These are phyloP conservation scores for Pseudogymnoascus sp. DNA, from an alignment of 2,329 filamentous ascomycete genomes.

Conservation along the genomic window DNA sequence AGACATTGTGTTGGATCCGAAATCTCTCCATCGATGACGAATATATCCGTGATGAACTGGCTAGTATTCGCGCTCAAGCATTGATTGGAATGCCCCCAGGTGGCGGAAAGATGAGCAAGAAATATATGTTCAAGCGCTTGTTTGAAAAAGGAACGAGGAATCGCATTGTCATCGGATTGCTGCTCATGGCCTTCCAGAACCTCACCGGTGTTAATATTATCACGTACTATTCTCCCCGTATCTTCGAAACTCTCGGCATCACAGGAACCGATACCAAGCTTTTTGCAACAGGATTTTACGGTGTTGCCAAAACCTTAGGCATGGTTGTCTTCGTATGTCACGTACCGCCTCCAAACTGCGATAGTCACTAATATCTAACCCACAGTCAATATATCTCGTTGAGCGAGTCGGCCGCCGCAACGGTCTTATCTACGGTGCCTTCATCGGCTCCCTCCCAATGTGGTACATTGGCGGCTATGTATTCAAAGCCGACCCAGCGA, in stretches of 20 bases:
- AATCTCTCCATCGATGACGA: constrained; percentile 36
- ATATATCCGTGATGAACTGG: constrained; percentile 43
- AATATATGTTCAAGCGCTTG: constrained; percentile 15
- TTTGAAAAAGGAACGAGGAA: constrained; percentile 61
- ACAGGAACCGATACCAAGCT: constrained; percentile 19
- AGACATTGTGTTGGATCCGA: constrained; percentile 38
- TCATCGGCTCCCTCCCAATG: constrained; percentile 36
- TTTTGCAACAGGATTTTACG: constrained; percentile 14
- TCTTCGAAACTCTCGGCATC: constrained; percentile 25
- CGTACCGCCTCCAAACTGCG: constrained; percentile 19
- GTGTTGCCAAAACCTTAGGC: constrained; percentile 28
- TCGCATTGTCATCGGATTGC: constrained; percentile 48
- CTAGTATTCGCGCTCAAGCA: constrained; percentile 39
- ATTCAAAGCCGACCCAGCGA: constrained; percentile 30
- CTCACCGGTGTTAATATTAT: constrained; percentile 28
- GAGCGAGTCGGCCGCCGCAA: constrained; percentile 35
- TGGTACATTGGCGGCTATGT: constrained; percentile 38
- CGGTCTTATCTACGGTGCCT: constrained; percentile 35
- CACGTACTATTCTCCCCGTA: constrained; percentile 28
- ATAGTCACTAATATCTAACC: background rate
- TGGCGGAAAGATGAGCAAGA: constrained; percentile 5
- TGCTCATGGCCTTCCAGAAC: constrained; percentile 28
- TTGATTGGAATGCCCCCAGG: constrained; percentile 38
- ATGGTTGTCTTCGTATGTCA: constrained; percentile 31
- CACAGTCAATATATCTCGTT: constrained; percentile 28